Evolutionary conservation across 2,329 filamentous ascomycete genomes (phyloP), one percentile per base, ranked within the genome.

Genomic region (Colletotrichum sp.): DNA sequence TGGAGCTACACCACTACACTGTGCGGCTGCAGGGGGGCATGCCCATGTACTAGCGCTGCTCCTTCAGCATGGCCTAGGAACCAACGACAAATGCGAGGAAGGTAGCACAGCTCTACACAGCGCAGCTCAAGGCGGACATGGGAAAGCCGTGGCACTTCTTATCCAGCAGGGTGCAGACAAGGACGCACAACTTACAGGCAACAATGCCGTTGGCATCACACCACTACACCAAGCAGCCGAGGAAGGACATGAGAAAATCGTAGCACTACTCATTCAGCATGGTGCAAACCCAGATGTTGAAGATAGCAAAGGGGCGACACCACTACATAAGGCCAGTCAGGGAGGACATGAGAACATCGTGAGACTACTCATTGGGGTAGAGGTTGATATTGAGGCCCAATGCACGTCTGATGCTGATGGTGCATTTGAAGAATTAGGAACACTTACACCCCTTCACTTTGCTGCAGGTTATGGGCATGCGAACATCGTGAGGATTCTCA

Each of bases 331-430:
- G 2, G 58, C 58, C 2, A 1, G 2, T 8, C 0, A 28, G 1
- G 5, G 3, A 18, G 55, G 55, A 10, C 16, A 30, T 2, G 24
- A n/a, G 16, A 1, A 18, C 1, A 18, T 12, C 5, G 55, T 28
- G 24, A 28, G n/a, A 7, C 15, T 30, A n/a, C 55, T 58, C 2
- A 16, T n/a, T 1, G 18, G 9, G 1, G 4, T 3, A 0, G 2
- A 4, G 18, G 18, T 6, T 43, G 38, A 43, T 0, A 43, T 43
- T 4, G 18, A 43, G 8, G 36, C 36, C 16, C 16, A 4, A 18
- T 38, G 1, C 2, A 8, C 2, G 13, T 2, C 34, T 12, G 12
- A 6, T 6, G 2, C 2, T 15, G 5, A 6, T 15, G 34, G 2
- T 15, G 5, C 34, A 16, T 36, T 36, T 8, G 7, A 6, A 15